phyloP scores from a whole-genome alignment of 768 basidiomycete species.

The Auricularia heimuer region DNA sequence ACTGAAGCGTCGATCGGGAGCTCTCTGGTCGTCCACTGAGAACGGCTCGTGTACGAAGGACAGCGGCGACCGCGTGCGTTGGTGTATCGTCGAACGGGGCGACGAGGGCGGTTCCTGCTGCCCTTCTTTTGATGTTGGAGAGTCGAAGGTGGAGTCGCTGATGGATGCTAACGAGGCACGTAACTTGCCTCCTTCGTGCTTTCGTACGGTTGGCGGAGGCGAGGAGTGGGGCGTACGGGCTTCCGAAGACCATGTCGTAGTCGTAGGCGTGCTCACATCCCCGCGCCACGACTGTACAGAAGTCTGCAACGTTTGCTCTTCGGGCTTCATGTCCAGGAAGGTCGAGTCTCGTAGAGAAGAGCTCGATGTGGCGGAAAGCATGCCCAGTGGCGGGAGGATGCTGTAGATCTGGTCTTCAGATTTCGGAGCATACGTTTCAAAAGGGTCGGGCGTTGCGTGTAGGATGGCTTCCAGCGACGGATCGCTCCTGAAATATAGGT shows the following conservation, averaged over 20 bases:
- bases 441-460: conserved; percentile 83
- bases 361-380: conserved; percentile 55
- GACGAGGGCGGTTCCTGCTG: neutral
- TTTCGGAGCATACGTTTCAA: conserved; percentile 83
- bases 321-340: neutral
- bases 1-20: neutral
- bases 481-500: conserved; percentile 41
- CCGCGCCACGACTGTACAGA: neutral
- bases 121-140: neutral
- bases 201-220: neutral
- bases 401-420: conserved; percentile 88
- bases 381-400: conserved; percentile 77
- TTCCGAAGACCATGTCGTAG: neutral
- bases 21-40: neutral
- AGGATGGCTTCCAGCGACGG: conserved; percentile 87
- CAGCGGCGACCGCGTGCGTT: neutral
- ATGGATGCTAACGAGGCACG: neutral
- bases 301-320: neutral
- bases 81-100: neutral
- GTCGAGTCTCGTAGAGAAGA: conserved; percentile 24
- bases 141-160: neutral
- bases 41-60: neutral
- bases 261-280: neutral
- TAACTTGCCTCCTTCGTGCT: neutral
- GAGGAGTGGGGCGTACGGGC: neutral